phyloP scores from a whole-genome alignment of 306 rosid species.

The Gleditsia sinensis region DNA sequence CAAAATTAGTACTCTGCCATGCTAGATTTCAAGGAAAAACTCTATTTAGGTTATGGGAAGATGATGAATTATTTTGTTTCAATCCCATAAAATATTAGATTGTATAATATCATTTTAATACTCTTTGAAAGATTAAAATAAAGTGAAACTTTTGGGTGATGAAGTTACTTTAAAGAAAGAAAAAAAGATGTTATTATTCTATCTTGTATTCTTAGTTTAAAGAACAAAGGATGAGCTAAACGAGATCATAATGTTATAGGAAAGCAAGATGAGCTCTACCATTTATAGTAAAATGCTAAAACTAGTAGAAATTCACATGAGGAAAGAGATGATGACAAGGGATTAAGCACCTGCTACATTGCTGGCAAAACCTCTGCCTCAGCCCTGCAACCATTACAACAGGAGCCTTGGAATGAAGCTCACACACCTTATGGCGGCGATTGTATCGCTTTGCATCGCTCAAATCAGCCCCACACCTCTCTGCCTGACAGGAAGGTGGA shows the following conservation, averaged over 20 bases:
- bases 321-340: constrained; percentile 17
- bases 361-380: constrained; percentile 93
- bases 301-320: neutral
- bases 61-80: too few species aligned
- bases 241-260: neutral
- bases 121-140: too few species aligned
- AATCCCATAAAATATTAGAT: too few species aligned
- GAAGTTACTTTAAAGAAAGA: neutral
- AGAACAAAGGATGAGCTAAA: neutral
- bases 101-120: too few species aligned
- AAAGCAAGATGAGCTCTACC: constrained; percentile 8
- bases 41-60: too few species aligned
- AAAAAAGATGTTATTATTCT: neutral
- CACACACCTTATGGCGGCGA: constrained; percentile 97
- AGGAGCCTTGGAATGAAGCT: constrained; percentile 79
- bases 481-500: constrained; percentile 68
- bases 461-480: constrained; percentile 68
- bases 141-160: too few species aligned
- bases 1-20: too few species aligned
- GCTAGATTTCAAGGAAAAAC: too few species aligned
- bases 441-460: constrained; percentile 66
- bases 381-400: constrained; percentile 64
- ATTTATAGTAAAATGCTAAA: constrained; percentile 18
- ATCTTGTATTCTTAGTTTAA: neutral
- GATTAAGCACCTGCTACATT: constrained; percentile 89